A percentile compares a stretch with the other conserved stretches of the same genome.
These are phyloP conservation scores for Chenopodium formosanum DNA, from an alignment of 148 eudicot genomes.

Conservation along the genomic window DNA sequence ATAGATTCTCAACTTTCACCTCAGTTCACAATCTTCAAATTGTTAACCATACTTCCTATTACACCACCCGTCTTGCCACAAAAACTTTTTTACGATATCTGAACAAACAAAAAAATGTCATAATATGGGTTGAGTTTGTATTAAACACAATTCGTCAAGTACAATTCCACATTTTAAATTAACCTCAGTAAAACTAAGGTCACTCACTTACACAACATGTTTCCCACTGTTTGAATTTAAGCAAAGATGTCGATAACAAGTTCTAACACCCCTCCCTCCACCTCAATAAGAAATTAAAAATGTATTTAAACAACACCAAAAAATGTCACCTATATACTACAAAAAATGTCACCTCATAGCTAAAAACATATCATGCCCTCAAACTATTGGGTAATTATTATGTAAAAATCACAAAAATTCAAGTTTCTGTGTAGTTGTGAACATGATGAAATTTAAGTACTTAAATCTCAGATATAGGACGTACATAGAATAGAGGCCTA, in stretches of 20 bases:
- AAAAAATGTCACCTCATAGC: neutral
- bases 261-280: neutral
- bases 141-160: no score
- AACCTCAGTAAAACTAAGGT: neutral
- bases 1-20: neutral
- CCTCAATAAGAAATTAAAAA: no score
- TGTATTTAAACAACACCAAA: neutral
- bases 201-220: neutral
- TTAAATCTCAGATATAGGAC: neutral
- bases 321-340: neutral
- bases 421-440: neutral
- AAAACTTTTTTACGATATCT: neutral
- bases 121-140: neutral
- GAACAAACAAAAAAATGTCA: neutral
- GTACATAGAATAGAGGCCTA: constrained; percentile 30
- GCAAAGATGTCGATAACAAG: neutral
- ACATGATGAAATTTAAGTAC: neutral
- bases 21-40: neutral
- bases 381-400: neutral
- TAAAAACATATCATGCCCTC: neutral
- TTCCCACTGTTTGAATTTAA: neutral
- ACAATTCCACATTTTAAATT: neutral
- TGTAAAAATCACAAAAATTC: neutral
- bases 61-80: neutral
- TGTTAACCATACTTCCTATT: neutral